Evolutionary conservation across 768 basidiomycete species (phyloP), one percentile per base, ranked within the genome.

Genomic region (Cystoderma amianthinum): DNA sequence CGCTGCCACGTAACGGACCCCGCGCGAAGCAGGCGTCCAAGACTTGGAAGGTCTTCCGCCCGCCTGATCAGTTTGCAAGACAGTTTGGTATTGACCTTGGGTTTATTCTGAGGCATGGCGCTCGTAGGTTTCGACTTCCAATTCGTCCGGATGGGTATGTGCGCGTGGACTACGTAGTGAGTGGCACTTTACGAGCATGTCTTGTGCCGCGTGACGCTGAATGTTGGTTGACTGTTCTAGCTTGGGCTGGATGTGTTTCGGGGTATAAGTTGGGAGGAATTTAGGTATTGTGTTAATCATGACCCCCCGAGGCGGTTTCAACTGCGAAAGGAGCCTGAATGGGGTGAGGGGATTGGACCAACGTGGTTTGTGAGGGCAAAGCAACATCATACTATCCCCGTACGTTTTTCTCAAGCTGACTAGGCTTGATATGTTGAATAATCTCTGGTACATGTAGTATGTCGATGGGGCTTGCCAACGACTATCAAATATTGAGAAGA

Each of bases 111-210:
- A 73, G 86, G 4, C 85, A 90, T 52, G 84, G 82, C 0, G 82
- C 85, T 10, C 63, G 66, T 39, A 71, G 72, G 24, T 74, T 80
- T 39, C 65, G 70, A 1, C 49, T 90, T 5, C 50, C 59, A n/a
- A 74, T 89, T 50, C 75, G 86, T 2, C 57, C 76, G 11, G 91
- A 93, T 44, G 91, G 91, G 1, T 93, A 78, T 55, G 76, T 84
- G 18, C 72, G 72, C 38, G 75, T 92, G 5, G 57, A 67, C 10
- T 10, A 40, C 12, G 12, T 40, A 4, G 39, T 40, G 37, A 38
- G 37, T 23, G n/a, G 7, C n/a, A 10, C 13, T 11, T 4, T 13
- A 23, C 25, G 25, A 7, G n/a, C n/a, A n/a, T n/a, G n/a, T n/a
- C 7, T 28, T 28, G 7, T 7, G 25, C 7, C 25, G 7, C 25